These are phyloP conservation scores for Sechiopsis laciniata DNA, from an alignment of 306 rosid genomes.

Conservation along the genomic window DNA sequence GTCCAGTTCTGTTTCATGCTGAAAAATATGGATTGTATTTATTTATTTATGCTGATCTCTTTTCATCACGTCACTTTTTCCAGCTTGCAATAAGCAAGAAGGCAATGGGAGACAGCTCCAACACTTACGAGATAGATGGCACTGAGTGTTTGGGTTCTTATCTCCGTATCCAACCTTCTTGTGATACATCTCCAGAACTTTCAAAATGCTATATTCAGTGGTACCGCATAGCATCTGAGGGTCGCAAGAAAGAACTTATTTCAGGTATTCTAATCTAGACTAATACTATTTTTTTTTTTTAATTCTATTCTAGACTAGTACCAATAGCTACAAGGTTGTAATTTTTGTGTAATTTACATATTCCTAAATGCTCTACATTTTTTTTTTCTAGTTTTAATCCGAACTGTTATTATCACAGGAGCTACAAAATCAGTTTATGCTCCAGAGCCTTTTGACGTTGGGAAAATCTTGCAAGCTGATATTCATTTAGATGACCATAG, in stretches of 20 bases:
- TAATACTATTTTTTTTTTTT: too few relatives aligned
- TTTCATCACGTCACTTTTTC: slow-evolving; percentile 17
- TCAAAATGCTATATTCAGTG: slow-evolving; percentile 67
- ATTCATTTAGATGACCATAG: slow-evolving; percentile 36
- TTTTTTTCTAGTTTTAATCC: not conserved
- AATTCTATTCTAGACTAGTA: too few relatives aligned
- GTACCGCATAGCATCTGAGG: slow-evolving; percentile 59
- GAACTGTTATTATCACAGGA: slow-evolving; percentile 38
- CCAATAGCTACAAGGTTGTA: not conserved
- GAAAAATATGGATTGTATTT: not conserved
- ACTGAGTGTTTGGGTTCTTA: slow-evolving; percentile 72
- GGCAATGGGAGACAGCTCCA: slow-evolving; percentile 42
- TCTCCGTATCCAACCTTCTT: slow-evolving; percentile 59
- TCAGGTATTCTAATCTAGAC: slow-evolving; percentile 50
- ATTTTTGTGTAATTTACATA: not conserved
- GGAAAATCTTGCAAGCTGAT: slow-evolving; percentile 63
- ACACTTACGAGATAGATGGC: slow-evolving; percentile 65
- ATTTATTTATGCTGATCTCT: slow-evolving; percentile 18
- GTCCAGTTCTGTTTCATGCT: slow-evolving; percentile 2
- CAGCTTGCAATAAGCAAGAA: slow-evolving; percentile 63
- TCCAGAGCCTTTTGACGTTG: slow-evolving; percentile 86
- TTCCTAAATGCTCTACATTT: not conserved
- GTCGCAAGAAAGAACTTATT: slow-evolving; percentile 70
- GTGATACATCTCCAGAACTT: slow-evolving; percentile 51
- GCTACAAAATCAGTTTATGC: slow-evolving; percentile 77